phyloP scores from a whole-genome alignment of 305 asterid species.

The Solanum hybrid region DNA sequence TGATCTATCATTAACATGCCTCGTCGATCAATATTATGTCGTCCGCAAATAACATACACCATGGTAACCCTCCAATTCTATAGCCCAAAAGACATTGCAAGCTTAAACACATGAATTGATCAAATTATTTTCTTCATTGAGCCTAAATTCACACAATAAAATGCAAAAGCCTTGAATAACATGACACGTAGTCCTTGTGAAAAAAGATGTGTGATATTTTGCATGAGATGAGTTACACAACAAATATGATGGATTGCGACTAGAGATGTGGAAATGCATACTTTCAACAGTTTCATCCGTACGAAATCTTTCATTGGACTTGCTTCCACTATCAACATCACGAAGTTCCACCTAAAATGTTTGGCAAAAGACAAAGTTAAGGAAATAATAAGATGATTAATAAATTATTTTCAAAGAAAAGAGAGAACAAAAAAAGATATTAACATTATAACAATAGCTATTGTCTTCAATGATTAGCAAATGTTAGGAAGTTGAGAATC shows the following conservation, averaged over 20 bases:
- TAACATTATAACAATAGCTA: background rate
- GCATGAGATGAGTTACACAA: background rate
- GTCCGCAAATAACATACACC: background rate
- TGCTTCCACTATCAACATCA: conserved; percentile 84
- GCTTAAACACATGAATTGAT: background rate
- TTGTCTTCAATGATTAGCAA: background rate
- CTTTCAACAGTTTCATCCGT: conserved; percentile 86
- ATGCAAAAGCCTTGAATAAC: background rate
- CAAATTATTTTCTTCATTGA: background rate
- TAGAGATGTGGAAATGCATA: conserved; percentile 28
- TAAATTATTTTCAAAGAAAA: background rate
- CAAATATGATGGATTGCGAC: background rate
- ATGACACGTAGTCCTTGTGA: background rate
- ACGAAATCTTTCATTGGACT: conserved; percentile 75
- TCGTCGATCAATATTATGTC: background rate
- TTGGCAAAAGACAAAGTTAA: background rate
- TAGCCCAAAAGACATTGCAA: background rate
- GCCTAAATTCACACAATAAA: background rate
- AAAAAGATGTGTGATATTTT: background rate
- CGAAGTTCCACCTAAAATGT: conserved; percentile 87
- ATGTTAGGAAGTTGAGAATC: background rate
- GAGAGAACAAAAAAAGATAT: background rate
- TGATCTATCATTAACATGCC: background rate
- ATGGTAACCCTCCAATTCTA: background rate
- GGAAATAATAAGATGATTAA: background rate